Base-by-base conservation (phyloP, 441 rosid genomes). In the Cnidoscolus chayamansa region DNA sequence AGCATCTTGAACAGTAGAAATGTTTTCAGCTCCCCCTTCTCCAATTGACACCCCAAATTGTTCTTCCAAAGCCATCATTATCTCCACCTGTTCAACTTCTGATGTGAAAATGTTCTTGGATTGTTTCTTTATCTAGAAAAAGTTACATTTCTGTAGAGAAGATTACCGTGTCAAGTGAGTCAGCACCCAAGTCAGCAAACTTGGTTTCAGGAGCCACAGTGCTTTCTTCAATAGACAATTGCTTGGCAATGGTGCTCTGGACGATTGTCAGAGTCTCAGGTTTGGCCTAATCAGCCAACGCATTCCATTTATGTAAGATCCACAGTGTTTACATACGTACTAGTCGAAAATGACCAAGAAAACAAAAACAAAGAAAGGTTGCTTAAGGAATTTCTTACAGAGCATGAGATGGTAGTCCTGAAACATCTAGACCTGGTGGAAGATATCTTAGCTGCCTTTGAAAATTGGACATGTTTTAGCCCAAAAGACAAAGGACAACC, bases 161-260 rank as follows among this genome's bases (percentile, higher is more conserved):
- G 49, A 37, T 51, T 76, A 82, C 89, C 71, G 86, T 89, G 84
- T 89, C 90, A 20, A 89, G 93, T 48, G 93, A 89, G 76, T 89
- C 93, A 59, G 91, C 93, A 70, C 93, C 93, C 84, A 89, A 62
- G 72, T 87, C 91, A n/a, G 84, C 81, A 56, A 89, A 89, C 82
- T 86, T 89, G 81, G 89, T 85, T 37, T 82, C 84, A 8, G 89
- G 88, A 19, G 88, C 54, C 50, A 89, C 86, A 0, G 83, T 58
- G 86, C 79, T 78, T 37, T 67, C 84, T 13, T 89, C 91, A 17
- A 87, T 75, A 0, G 91, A 87, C 73, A 87, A 79, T 78, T 89
- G 91, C 84, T 87, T 87, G 2, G 91, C 87, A 57, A 89, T 87
- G 77, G 86, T 86, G 83, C 62, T 60, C 67, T 84, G 93, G 60